Percentiles rank a stretch among this genome's conserved stretches.
Evolutionary conservation across 305 asterid species (phyloP).

Genomic region (Fraxinus xanthoxyloides): DNA sequence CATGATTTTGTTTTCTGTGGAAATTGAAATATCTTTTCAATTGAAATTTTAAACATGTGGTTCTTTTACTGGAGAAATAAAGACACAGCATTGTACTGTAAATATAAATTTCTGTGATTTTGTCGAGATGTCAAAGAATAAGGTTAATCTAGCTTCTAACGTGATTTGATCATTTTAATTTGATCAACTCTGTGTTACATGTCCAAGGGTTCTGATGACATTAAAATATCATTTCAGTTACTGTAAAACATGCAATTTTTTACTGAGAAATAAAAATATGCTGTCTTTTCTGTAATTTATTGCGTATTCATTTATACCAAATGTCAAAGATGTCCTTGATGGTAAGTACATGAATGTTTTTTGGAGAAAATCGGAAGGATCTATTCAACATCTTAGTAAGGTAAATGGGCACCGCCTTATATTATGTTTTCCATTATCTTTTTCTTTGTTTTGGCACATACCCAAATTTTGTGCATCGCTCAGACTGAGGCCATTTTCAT

Average conservation of each 20-base stretch:
- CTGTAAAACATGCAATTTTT: neutral
- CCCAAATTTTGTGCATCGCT: neutral
- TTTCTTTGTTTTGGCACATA: conserved; percentile 4
- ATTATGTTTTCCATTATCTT: conserved; percentile 14
- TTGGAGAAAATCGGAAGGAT: neutral
- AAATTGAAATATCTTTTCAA: neutral
- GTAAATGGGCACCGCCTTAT: neutral
- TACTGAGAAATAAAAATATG: neutral
- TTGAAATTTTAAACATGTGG: neutral
- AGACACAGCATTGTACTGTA: neutral
- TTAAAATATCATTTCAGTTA: neutral
- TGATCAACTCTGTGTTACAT: neutral
- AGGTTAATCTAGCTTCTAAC: neutral
- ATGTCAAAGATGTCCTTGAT: neutral
- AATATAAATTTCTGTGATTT: neutral
- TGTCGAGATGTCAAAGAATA: neutral
- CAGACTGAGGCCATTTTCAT: conserved; percentile 21
- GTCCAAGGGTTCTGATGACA: neutral
- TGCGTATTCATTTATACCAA: neutral
- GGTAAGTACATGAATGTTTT: neutral
- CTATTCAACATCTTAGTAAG: neutral
- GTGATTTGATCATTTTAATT: no score
- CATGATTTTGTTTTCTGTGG: neutral
- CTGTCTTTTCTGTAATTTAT: neutral
- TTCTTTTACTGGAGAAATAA: neutral